Evolutionary conservation across 192 early-diverging fungal species (phyloP).

Genomic region (Backusella mclennaniae): DNA sequence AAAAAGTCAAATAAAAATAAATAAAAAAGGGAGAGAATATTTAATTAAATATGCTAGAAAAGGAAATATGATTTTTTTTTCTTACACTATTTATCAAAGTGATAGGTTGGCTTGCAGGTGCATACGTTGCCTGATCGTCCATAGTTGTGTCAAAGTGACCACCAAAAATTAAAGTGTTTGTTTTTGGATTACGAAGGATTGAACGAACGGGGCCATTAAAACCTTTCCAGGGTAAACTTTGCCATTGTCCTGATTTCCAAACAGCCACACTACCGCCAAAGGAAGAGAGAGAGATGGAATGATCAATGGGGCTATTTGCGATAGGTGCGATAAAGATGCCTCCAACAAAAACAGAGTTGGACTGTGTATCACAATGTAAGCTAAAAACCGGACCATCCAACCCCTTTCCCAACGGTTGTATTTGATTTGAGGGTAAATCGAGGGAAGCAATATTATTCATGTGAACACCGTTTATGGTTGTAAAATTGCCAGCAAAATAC

Average conservation of each 20-base stretch:
- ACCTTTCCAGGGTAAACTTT: constrained; percentile 60
- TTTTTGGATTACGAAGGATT: constrained; percentile 47
- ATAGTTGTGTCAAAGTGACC: constrained; percentile 63
- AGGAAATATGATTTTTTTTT: constrained; percentile 3
- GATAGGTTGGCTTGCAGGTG: constrained; percentile 48
- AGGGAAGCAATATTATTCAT: constrained; percentile 30
- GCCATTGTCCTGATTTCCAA: constrained; percentile 47
- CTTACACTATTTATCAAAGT: constrained; percentile 37
- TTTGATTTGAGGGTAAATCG: constrained; percentile 2
- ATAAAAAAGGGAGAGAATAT: constrained; percentile 3
- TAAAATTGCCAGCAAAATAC: constrained; percentile 35
- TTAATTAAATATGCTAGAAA: constrained; percentile 12
- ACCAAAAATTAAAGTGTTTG: constrained; percentile 57
- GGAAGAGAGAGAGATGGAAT: constrained; percentile 7
- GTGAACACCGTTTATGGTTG: neutral
- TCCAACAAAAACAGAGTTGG: constrained; percentile 25
- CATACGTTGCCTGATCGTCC: constrained; percentile 50
- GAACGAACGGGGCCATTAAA: constrained; percentile 62
- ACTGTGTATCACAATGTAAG: constrained; percentile 26
- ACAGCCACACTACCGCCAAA: constrained; percentile 31
- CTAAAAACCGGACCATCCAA: constrained; percentile 35
- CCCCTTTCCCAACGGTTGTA: constrained; percentile 16
- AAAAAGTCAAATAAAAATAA: neutral
- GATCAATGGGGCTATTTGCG: neutral
- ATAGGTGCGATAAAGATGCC: constrained; percentile 31